Base-by-base conservation (phyloP, 495 filamentous ascomycete species). In the Lentithecium fluviatile region DNA sequence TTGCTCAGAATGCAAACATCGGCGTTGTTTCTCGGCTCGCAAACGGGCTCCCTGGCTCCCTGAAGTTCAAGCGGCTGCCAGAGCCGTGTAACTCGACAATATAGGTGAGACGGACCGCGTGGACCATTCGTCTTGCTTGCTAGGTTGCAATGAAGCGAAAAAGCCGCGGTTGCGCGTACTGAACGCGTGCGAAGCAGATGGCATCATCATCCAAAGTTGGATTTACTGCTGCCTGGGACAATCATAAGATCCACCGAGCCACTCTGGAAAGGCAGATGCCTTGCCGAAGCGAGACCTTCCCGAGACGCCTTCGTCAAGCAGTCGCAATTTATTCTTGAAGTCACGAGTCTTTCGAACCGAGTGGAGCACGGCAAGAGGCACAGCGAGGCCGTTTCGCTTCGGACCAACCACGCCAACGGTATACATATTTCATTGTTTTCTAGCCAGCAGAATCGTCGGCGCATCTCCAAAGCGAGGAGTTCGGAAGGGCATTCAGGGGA, bases 1-100 rank as follows among this genome's bases (percentile, higher is more conserved):
- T 51, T 25, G 60, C 50, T 49, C 43, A 42, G 50, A 53, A 61
- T 61, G 50, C 55, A 58, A n/a, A n/a, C n/a, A n/a, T n/a, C n/a
- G n/a, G n/a, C n/a, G n/a, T n/a, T n/a, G n/a, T n/a, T n/a, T n/a
- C n/a, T n/a, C n/a, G n/a, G n/a, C n/a, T n/a, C n/a, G n/a, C n/a
- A n/a, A n/a, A n/a, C n/a, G 13, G 15, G 32, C 19, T 34, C 21
- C 43, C 40, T 40, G 53, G 42, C 15, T 20, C 15, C 40, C 19
- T 43, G 13, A 15, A n/a, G 13, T 6, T 6, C 15, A n/a, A 15
- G 19, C 15, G 15, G 40, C 15, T 20, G 40, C 40, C 13, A 20
- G 15, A 6, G 6, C 13, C 5, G 40, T 15, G 40, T 43, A 20
- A n/a, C 13, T n/a, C 19, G 15, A 43, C 15, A 3, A 43, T 20